These are phyloP conservation scores for Fusarium algeriense DNA, from an alignment of 2,329 filamentous ascomycete genomes.

Conservation along the genomic window DNA sequence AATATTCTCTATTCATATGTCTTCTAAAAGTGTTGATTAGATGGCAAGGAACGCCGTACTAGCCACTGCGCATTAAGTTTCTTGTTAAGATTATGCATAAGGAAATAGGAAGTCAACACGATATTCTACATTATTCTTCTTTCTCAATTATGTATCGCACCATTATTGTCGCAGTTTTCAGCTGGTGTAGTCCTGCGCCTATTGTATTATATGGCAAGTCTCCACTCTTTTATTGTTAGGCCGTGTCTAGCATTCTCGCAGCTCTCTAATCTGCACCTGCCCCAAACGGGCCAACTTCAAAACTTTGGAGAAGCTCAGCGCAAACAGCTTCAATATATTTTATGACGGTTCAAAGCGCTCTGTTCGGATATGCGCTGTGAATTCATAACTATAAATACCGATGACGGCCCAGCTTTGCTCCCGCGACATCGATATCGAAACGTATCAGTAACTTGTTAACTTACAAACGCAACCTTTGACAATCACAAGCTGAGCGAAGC, in stretches of 20 bases:
- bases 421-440: conserved; percentile 44
- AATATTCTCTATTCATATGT: background rate
- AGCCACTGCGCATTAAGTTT: too few relatives aligned
- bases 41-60: background rate
- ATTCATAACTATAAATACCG: conserved; percentile 33
- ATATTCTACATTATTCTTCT: background rate
- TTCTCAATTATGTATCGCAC: background rate
- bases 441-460: conserved; percentile 36
- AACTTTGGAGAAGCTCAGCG: conserved; percentile 13
- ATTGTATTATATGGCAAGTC: background rate
- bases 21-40: background rate
- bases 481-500: conserved; percentile 5
- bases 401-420: conserved; percentile 48
- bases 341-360: conserved; percentile 25
- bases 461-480: conserved; percentile 3
- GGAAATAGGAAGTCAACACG: too few relatives aligned
- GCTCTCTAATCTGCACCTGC: conserved; percentile 33
- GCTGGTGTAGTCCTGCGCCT: background rate
- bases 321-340: conserved; percentile 8
- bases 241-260: conserved; percentile 11
- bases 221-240: conserved; percentile 34
- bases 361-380: conserved; percentile 49
- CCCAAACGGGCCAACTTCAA: conserved; percentile 22
- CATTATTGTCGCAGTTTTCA: background rate
- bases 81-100: too few relatives aligned